Evolutionary conservation across 1,284 basidiomycete species (phyloP).

Genomic region (Leccinum fallax): DNA sequence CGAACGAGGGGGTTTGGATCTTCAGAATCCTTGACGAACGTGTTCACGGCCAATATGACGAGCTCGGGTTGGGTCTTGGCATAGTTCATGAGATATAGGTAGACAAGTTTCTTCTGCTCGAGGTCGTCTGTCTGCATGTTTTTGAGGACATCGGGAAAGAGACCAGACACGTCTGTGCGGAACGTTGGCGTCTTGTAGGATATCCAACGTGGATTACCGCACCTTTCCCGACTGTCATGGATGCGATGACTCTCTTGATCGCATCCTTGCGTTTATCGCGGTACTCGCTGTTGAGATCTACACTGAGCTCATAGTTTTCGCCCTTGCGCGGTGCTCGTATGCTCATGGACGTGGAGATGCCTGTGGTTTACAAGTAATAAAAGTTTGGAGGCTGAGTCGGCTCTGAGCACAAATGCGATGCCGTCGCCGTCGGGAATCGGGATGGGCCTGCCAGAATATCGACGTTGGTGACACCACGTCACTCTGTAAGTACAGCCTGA

Average conservation of each 20-base stretch:
- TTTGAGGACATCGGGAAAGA: slow-evolving; percentile 98
- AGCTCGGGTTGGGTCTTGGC: slow-evolving; percentile 97
- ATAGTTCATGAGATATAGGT: slow-evolving; percentile 98
- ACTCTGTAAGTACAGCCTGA: too few relatives aligned
- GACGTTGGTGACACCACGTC: too few relatives aligned
- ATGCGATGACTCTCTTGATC: slow-evolving; percentile 95
- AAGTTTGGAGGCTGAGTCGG: neutral
- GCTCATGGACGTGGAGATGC: slow-evolving; percentile 46
- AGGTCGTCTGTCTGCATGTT: slow-evolving; percentile 97
- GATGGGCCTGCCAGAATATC: too few relatives aligned
- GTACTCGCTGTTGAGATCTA: slow-evolving; percentile 96
- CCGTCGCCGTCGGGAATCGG: too few relatives aligned
- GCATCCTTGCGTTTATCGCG: slow-evolving; percentile 96
- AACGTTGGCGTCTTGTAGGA: slow-evolving; percentile 12
- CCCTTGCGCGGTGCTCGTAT: slow-evolving; percentile 73
- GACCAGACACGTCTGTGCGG: slow-evolving; percentile 81
- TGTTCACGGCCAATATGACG: slow-evolving; percentile 98
- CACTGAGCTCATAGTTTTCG: slow-evolving; percentile 93
- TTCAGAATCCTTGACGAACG: slow-evolving; percentile 96
- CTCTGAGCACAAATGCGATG: too few relatives aligned
- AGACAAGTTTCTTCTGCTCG: slow-evolving; percentile 97
- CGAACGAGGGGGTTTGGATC: slow-evolving; percentile 96
- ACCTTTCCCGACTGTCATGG: slow-evolving; percentile 96
- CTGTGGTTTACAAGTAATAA: neutral
- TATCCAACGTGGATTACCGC: slow-evolving; percentile 17